Evolutionary conservation across 306 rosid species (phyloP), one percentile per base, ranked within the genome.

Genomic region (Canavalia gladiata): DNA sequence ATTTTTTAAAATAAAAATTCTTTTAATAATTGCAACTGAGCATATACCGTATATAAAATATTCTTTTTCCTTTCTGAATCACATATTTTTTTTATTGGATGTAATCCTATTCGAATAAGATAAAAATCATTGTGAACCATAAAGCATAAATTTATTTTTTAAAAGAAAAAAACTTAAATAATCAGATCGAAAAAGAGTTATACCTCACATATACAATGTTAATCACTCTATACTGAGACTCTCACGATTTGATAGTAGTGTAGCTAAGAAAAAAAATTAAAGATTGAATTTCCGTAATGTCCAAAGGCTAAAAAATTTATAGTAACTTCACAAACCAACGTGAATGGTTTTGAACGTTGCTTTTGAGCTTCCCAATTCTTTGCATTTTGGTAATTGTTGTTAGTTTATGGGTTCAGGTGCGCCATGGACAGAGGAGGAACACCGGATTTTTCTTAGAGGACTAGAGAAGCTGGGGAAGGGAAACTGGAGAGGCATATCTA

Each of bases 401-500:
- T 28, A 5, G 18, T 55, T 3, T 10, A 28, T 75, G 86, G 1
- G 86, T 0, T 59, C 76, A 92, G 98, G 98, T 45, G 85, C 90
- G 81, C 75, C 97, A 12, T 95, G 97, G 98, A 91, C 91, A 52
- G 95, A 90, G 83, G 98, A 91, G 56, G 98, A 95, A 77, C 97
- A 95, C 62, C 59, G 74, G 43, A 79, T 75, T 71, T 95, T 94
- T 82, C 90, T 94, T 4, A 31, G 80, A 46, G 98, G 98, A 81
- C 91, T 94, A 59, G 87, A 90, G 80, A 94, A 87, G 87, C 87
- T 90, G 8, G 98, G 98, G 30, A 91, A 88, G 83, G 97, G 98
- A 9, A 92, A 94, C 72, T 94, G 98, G 98, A 94, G 97, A 86
- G 97, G 87, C 42, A 92, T 94, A 82, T 90, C 98, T 5, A 86